A percentile compares a stretch with the other conserved stretches of the same genome.
phyloP scores from a whole-genome alignment of 2,329 filamentous ascomycete genomes.

The Aspergillus pseudonomiae region DNA sequence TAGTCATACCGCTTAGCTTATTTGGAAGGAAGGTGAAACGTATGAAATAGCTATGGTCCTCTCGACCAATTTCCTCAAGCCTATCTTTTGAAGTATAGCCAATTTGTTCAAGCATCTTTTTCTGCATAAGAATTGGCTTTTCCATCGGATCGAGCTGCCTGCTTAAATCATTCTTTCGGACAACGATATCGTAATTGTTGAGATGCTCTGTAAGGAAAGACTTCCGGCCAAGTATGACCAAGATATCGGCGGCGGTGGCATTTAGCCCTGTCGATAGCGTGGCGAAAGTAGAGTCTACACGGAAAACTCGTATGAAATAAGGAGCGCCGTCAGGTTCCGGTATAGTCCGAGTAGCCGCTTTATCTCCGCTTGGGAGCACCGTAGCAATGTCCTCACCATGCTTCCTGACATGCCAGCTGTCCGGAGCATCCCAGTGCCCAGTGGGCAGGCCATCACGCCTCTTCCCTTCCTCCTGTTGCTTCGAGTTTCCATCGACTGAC shows the following conservation, averaged over 20 bases:
- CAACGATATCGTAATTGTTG: conserved; percentile 92
- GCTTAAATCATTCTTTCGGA: conserved; percentile 89
- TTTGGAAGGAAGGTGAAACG: conserved; percentile 93
- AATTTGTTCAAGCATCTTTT: conserved; percentile 84
- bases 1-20: conserved; percentile 77
- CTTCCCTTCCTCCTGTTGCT: conserved; percentile 31
- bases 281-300: conserved; percentile 89
- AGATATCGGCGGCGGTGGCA: conserved; percentile 82
- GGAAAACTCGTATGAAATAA: conserved; percentile 95
- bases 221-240: conserved; percentile 90
- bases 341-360: conserved; percentile 70
- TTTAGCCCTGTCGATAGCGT: conserved; percentile 84
- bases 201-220: conserved; percentile 87
- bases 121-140: conserved; percentile 87
- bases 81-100: conserved; percentile 86
- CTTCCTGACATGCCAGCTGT: conserved; percentile 92
- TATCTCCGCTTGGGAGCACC: conserved; percentile 53
- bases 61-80: conserved; percentile 89
- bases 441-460: conserved; percentile 42
- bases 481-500: conserved; percentile 35
- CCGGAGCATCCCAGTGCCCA: conserved; percentile 86
- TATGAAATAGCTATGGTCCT: conserved; percentile 96
- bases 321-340: conserved; percentile 74
- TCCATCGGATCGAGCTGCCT: conserved; percentile 78
- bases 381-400: conserved; percentile 44